Conservation (phyloP, 2,329 filamentous ascomycete genomes). For the Penicillium hordei region DNA sequence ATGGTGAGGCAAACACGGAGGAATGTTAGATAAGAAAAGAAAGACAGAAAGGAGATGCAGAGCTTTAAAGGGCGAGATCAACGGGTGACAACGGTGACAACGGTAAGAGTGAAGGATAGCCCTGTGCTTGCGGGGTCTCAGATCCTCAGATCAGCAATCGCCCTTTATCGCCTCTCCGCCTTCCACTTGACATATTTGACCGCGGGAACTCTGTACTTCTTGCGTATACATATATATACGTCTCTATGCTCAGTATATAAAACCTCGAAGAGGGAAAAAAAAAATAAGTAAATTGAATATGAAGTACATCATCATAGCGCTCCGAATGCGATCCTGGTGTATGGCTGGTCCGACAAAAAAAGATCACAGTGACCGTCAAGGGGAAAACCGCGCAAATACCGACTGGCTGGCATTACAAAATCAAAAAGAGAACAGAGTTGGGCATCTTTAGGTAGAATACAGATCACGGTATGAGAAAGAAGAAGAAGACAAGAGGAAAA, state of each 20-base stretch:
- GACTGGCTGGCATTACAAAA: slow-evolving; percentile 22
- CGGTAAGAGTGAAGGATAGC: neutral
- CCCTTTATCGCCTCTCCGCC: slow-evolving; percentile 14
- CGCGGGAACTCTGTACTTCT: neutral
- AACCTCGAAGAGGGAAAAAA: neutral
- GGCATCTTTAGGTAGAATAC: slow-evolving; percentile 30
- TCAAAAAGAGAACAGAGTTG: slow-evolving; percentile 9
- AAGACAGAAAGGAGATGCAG: slow-evolving; percentile 2
- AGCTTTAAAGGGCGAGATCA: neutral
- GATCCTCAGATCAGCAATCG: slow-evolving; percentile 11
- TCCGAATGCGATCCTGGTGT: slow-evolving; percentile 28
- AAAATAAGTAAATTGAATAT: slow-evolving; percentile 3
- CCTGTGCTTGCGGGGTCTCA: slow-evolving; percentile 3
- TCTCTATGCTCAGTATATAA: neutral
- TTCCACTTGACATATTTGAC: slow-evolving; percentile 5
- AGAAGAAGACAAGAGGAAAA: slow-evolving; percentile 25
- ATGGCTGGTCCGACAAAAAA: slow-evolving; percentile 22
- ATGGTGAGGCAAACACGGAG: no score
- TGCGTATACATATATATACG: no score
- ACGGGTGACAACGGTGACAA: neutral
- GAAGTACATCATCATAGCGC: slow-evolving; percentile 21
- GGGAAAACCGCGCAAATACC: slow-evolving; percentile 10
- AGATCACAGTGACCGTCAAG: neutral
- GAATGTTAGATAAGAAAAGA: neutral
- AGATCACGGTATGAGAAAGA: slow-evolving; percentile 29